Evolutionary conservation across 495 filamentous ascomycete genomes (phyloP), one percentile per base, ranked within the genome.

Genomic region (Podospora comata): DNA sequence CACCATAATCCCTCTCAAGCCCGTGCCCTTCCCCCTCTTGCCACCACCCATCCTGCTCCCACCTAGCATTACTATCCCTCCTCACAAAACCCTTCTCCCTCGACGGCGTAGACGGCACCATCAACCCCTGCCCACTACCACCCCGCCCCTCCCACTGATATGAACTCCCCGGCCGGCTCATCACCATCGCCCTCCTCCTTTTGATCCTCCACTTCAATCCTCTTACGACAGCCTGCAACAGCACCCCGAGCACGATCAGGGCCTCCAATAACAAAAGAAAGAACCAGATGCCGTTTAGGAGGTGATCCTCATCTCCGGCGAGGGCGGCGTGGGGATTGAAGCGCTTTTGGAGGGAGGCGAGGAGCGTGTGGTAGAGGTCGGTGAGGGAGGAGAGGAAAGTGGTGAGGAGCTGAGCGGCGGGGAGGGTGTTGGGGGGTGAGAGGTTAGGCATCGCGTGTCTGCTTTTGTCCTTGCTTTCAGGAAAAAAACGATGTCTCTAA

Each of bases 211-310:
- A 61, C 19, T 5, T 18, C 28, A 32, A 18, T 5, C 23, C 59
- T 6, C 59, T 15, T 0, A 78, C 60, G 34, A 76, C 63, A 18
- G 75, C 66, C 1, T 71, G 67, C n/a, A 79, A 26, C 1, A 75
- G 70, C 1, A 81, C 78, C 11, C 75, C 73, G 16, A 77, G 54
- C 0, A 84, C 78, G 70, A 84, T 77, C 63, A 79, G 61, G 3
- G 79, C 77, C 68, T 84, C 80, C 13, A 83, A 60, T 18, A 73
- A 73, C 23, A 84, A 63, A 39, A 84, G 72, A 16, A 78, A 74
- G 64, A 84, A 77, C 82, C 82, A 84, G 62, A 84, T 72, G 48
- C 73, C 73, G 72, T 84, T 81, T n/a, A 84, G 68, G 1, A 81
- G 60, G 59, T 79, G 71, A 63, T 79, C 74, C 44, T 82, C 75